Evolutionary conservation across 2,329 filamentous ascomycete species (phyloP), one percentile per base, ranked within the genome.

Genomic region (Capronia coronata): DNA sequence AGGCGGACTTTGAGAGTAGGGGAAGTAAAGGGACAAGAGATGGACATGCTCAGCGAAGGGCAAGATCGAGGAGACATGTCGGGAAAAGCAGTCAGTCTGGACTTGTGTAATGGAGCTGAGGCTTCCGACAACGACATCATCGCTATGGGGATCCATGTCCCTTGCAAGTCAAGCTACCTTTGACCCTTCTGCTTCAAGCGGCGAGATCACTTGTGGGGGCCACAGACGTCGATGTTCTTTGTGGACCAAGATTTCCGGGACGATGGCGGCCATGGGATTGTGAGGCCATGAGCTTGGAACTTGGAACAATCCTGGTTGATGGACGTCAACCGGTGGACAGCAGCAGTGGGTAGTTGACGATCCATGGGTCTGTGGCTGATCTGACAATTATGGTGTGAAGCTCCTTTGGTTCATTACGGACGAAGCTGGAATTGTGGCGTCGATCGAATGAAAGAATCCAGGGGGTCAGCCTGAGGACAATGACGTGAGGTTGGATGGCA

Each of bases 101-200:
- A 27, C 25, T 40, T 21, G 32, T 29, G 8, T 6, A n/a, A 14
- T 34, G 9, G 30, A 38, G 29, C 16, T 10, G 43, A 46, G 35
- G 46, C 45, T 27, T n/a, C 30, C 43, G 49, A 44, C 49, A 48
- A 54, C 51, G 52, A 53, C 49, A 57, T 57, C 55, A 55, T 57
- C 39, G 44, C 13, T 46, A n/a, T 27, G 32, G 16, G 23, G 8
- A 40, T 37, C 34, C 14, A 19, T 37, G 34, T 37, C 34, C 6
- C 34, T 37, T 13, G 14, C 34, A 6, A 18, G 34, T 37, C 34
- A 19, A 27, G 13, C 16, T 37, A 39, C 27, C 30, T 38, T n/a
- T 30, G 7, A 5, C 10, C 22, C 34, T 34, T 23, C 19, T 35
- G 40, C 14, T 52, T 32, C 35, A 52, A 55, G 52, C 52, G 16